A percentile compares a stretch with the other conserved stretches of the same genome.
Evolutionary conservation across 371 early-diverging fungal species (phyloP).

Genomic region (Rhizopus arrhizus): DNA sequence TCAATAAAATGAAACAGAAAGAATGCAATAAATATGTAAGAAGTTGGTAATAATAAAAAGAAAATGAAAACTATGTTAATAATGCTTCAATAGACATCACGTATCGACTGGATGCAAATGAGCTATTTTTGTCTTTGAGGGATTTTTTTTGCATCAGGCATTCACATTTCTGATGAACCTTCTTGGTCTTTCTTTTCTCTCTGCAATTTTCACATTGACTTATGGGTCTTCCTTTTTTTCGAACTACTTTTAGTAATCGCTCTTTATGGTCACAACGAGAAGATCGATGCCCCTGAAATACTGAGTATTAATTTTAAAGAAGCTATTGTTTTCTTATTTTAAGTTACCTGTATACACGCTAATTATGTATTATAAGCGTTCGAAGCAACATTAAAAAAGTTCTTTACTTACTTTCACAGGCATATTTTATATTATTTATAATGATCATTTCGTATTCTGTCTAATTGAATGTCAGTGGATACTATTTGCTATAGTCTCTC

Average conservation of each 20-base stretch:
- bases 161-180: conserved; percentile 12
- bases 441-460: conserved; percentile 2
- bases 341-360: conserved; percentile 8
- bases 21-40: neutral
- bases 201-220: conserved; percentile 14
- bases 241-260: conserved; percentile 2
- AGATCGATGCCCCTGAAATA: conserved; percentile 13
- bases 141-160: conserved; percentile 1
- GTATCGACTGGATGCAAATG: neutral
- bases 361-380: neutral
- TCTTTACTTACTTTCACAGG: conserved; percentile 7
- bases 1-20: neutral
- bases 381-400: neutral
- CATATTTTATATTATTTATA: conserved; percentile 13
- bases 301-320: conserved; percentile 1
- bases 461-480: too few species aligned
- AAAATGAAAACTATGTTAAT: conserved; percentile 1
- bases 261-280: conserved; percentile 11
- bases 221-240: conserved; percentile 10
- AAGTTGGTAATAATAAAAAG: neutral
- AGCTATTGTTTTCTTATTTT: neutral
- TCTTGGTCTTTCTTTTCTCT: conserved; percentile 9
- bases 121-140: neutral
- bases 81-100: conserved; percentile 2
- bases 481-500: too few species aligned